Evolutionary conservation across 129 eudicot species (phyloP), one percentile per base, ranked within the genome.

Genomic region (Artemisia argyi): DNA sequence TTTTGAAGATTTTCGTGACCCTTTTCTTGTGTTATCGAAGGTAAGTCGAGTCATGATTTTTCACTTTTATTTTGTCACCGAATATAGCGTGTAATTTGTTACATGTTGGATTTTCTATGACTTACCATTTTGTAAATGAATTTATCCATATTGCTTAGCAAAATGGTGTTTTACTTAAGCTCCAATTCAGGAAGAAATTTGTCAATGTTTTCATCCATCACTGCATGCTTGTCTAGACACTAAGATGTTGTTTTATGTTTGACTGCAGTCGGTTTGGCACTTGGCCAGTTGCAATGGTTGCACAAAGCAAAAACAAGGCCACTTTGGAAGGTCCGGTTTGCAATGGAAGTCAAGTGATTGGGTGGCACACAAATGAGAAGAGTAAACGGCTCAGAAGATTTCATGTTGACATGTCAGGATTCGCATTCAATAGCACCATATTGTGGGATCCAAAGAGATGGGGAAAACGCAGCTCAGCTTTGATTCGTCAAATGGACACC

Each of bases 321-420:
- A 85, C 85, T 46, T 73, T 90, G 80, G 99, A 90, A 84, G 99
- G 99, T 74, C 99, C 99, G 7, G 94, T 94, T 20, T 90, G 99
- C 79, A 94, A 90, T 67, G 94, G 89, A 65, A 90, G 86, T 79
- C 77, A 80, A 75, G 97, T 90, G 30, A 84, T 94, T 16, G 99
- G 99, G 67, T 94, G 99, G 99, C 89, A 90, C 71, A 94, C 99
- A 49, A 90, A 94, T 72, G 97, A 94, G 80, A 94, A 90, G 82
- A 94, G 99, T 70, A 94, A 90, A 83, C 83, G 79, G 64, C 91
- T 94, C 26, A 82, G 99, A 50, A 86, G 98, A 82, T 94, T 90
- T 85, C 98, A 94, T 81, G 97, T 90, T 73, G 98, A 94, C 74
- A 94, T 94, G 98, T 90, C 98, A 1, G 98, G 98, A 72, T 94